Base-by-base conservation (phyloP, 257 asterid genomes). In the Cruciata laevipes region DNA sequence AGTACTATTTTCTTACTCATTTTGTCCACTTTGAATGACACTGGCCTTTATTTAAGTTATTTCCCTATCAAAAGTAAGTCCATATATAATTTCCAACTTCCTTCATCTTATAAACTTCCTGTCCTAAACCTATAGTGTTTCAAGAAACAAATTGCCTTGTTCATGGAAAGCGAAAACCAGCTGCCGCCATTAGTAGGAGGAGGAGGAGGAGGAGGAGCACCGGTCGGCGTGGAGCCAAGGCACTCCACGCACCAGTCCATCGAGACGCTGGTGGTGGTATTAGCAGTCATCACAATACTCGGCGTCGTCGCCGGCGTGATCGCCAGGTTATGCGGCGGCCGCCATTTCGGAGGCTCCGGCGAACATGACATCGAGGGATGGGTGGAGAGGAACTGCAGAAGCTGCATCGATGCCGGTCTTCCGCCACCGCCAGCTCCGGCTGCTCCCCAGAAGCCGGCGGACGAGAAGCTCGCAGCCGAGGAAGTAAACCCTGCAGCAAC, bases 361-460 rank as follows among this genome's bases (percentile, higher is more conserved):
- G 96, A 86, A 21, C 88, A 85, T 42, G 96, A 89, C 76, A 60
- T 85, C 12, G 95, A 89, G 77, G 96, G 97, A 5, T 88, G 96
- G 92, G 88, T 90, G 12, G 97, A 90, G 70, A 83, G 82, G 74
- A 86, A 78, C 79, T 74, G 78, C 78, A 74, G 74, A 65, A 74
- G 71, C 65, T 74, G 75, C 69, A 71, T 75, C 27, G 75, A 71
- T 67, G 72, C 75, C 6, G 76, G 80, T 4, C 37, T 75, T 40
- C 65, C 70, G 21, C 71, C 78, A 13, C 65, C 60, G 56, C 21
- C 56, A 38, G 40, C 72, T 40, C 65, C 70, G 33, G 57, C 73
- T 40, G 59, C 70, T 20, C 71, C 70, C 8, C 71, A 70, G 14
- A 63, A 68, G 10, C 67, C 71, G 5, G 44, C 63, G n/a, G 74